Conservation (phyloP, 345 rosid genomes). For the Gossypium herbaceum region DNA sequence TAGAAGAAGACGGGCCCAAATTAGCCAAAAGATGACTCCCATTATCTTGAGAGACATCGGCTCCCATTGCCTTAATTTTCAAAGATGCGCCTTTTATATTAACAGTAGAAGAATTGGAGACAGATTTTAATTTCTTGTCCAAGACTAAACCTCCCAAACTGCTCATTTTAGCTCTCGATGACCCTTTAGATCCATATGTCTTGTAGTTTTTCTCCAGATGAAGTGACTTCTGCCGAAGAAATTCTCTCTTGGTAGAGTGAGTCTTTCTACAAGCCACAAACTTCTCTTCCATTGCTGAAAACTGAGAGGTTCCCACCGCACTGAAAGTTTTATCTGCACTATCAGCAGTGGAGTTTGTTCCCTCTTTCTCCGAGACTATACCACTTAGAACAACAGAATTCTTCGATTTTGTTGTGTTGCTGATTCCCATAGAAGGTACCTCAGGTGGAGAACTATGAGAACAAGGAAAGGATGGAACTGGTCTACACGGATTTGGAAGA, state of each 20-base stretch:
- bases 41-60: slow-evolving; percentile 41
- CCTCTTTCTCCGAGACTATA: slow-evolving; percentile 44
- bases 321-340: slow-evolving; percentile 43
- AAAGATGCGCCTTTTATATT: slow-evolving; percentile 46
- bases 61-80: slow-evolving; percentile 43
- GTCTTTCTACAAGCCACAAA: slow-evolving; percentile 54
- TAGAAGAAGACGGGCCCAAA: slow-evolving; percentile 27
- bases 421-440: slow-evolving; percentile 32
- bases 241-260: slow-evolving; percentile 63
- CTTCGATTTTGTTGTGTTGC: slow-evolving; percentile 39
- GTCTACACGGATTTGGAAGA: slow-evolving; percentile 42
- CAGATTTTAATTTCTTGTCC: slow-evolving; percentile 59
- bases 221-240: slow-evolving; percentile 66
- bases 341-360: slow-evolving; percentile 33
- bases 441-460: slow-evolving; percentile 41
- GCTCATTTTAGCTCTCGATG: slow-evolving; percentile 52
- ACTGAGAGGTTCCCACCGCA: slow-evolving; percentile 44
- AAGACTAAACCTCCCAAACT: slow-evolving; percentile 49
- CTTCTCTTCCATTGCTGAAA: slow-evolving; percentile 58
- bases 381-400: slow-evolving; percentile 36
- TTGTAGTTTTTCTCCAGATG: slow-evolving; percentile 60
- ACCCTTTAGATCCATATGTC: slow-evolving; percentile 55
- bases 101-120: slow-evolving; percentile 40
- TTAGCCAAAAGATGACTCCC: slow-evolving; percentile 26
- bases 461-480: slow-evolving; percentile 40